Percentiles rank a stretch among this genome's conserved stretches.
phyloP scores from a whole-genome alignment of 305 asterid genomes.

The Salvia sclarea region DNA sequence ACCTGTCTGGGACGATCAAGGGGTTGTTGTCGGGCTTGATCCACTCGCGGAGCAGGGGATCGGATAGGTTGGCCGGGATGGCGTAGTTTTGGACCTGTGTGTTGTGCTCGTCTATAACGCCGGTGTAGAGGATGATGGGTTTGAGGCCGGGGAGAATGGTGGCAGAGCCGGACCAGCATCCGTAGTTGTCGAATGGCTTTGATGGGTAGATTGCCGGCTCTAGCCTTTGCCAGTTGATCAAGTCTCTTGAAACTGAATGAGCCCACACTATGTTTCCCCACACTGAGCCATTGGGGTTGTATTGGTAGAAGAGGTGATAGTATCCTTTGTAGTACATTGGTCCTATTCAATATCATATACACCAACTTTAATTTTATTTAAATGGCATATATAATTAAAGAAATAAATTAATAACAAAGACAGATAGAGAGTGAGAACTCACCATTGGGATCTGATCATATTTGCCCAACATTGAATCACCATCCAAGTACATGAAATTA shows the following conservation, averaged over 20 bases:
- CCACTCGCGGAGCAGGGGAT: slow-evolving; percentile 49
- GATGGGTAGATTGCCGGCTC: slow-evolving; percentile 46
- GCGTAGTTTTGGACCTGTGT: slow-evolving; percentile 64
- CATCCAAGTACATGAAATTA: slow-evolving; percentile 26
- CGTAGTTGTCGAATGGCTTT: slow-evolving; percentile 43
- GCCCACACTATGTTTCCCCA: slow-evolving; percentile 65
- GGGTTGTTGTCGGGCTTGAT: slow-evolving; percentile 55
- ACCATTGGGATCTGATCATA: slow-evolving; percentile 57
- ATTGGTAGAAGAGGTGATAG: slow-evolving; percentile 55
- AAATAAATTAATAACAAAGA: no score
- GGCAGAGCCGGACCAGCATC: slow-evolving; percentile 63
- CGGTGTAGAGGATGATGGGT: slow-evolving; percentile 57
- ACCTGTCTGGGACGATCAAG: slow-evolving; percentile 31
- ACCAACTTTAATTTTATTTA: no score
- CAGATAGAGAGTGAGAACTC: background rate
- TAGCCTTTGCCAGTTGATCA: slow-evolving; percentile 44
- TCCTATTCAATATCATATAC: slow-evolving; percentile 29
- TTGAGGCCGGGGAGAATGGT: slow-evolving; percentile 51
- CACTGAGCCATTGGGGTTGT: slow-evolving; percentile 49
- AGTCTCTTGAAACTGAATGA: slow-evolving; percentile 51
- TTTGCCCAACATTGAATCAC: slow-evolving; percentile 20
- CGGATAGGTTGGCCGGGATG: slow-evolving; percentile 45
- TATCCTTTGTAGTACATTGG: slow-evolving; percentile 56
- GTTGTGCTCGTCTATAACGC: slow-evolving; percentile 36
- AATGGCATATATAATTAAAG: no score